Base-by-base conservation (phyloP, 148 eudicot genomes). In the Polygonum maritimum region DNA sequence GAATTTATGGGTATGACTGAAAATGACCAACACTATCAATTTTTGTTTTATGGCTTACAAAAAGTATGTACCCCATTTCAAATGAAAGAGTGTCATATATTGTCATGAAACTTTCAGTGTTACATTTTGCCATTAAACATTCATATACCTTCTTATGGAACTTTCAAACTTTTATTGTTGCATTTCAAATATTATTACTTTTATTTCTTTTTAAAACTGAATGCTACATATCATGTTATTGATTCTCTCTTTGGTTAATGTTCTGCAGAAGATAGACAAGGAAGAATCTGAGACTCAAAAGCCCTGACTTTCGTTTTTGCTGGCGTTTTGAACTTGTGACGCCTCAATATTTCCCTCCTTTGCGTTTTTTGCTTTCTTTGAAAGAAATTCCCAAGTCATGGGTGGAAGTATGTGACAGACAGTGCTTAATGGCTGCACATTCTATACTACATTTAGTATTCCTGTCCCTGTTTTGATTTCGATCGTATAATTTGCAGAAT, bases 241-340 rank as follows among this genome's bases (percentile, higher is more conserved):
- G 45, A 67, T 36, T 48, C 33, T 48, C 57, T 41, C 35, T 72
- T 72, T 71, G 76, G 26, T 18, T 41, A 39, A 12, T 33, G 52
- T 75, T 48, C 49, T 78, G 83, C 81, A 86, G 88, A 86, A 86
- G 74, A 36, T 81, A 52, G 65, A 73, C 62, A 47, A 83, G 75
- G 84, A 81, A 69, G 84, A 79, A 76, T 72, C 81, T 38, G 71
- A 67, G 71, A 36, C 21, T 16, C 44, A 67, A 35, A 35, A 67
- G 44, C 71, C 71, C 18, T 67, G 71, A 67, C 45, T 38, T 67
- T 36, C 11, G 45, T 0, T 16, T 36, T 63, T 3, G 71, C 44
- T 38, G 71, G 71, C 44, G 11, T 67, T 36, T 36, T 67, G 44
- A 67, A 67, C 71, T 36, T 44, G 71, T 14, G 71, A 67, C 41